These are phyloP conservation scores for Clarireedia paspali DNA, from an alignment of 2,329 filamentous ascomycete species.

Conservation along the genomic window DNA sequence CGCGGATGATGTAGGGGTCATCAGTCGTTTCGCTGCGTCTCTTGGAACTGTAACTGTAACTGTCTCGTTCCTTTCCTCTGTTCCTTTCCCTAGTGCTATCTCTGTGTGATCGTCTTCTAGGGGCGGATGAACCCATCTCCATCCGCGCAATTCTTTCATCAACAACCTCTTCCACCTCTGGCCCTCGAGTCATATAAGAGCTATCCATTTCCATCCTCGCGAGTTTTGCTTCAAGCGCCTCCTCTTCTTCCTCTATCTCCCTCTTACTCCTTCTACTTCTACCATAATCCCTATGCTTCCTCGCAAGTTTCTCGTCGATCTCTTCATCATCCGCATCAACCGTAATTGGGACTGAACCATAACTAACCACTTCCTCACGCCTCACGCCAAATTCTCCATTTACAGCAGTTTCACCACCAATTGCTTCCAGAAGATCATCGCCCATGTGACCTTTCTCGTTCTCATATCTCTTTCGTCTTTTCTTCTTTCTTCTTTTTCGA, in stretches of 20 bases:
- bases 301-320: constrained; percentile 1
- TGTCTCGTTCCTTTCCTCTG: constrained; percentile 1
- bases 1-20: not conserved
- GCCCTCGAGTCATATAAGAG: not conserved
- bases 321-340: not conserved
- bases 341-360: not conserved
- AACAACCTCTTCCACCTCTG: not conserved
- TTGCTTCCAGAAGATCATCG: constrained; percentile 3
- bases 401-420: not conserved
- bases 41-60: not conserved
- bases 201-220: not conserved
- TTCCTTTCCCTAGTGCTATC: constrained; percentile 1
- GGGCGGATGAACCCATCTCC: not conserved
- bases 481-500: constrained; percentile 8
- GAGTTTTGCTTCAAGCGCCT: not conserved
- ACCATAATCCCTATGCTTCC: not conserved
- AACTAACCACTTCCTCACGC: constrained; percentile 7
- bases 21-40: not conserved
- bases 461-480: not conserved
- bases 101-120: not conserved
- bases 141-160: not conserved
- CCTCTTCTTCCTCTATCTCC: constrained; percentile 1
- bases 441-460: constrained; percentile 4
- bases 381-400: not conserved
- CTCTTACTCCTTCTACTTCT: not conserved